Evolutionary conservation across 768 basidiomycete species (phyloP), one percentile per base, ranked within the genome.

Genomic region (Amanita pseudoporphyria): DNA sequence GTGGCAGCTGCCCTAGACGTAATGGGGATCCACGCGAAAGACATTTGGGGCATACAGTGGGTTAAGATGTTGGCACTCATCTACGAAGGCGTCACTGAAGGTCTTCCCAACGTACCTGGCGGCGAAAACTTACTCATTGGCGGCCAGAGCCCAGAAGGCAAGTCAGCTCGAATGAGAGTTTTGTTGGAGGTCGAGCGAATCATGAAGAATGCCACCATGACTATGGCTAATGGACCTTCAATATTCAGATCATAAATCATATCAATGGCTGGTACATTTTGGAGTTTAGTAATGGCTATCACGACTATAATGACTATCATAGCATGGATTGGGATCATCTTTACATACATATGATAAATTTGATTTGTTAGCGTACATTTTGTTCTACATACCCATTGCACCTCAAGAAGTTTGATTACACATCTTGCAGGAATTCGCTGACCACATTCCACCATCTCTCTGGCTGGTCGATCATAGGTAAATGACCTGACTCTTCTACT

Each of bases 1-100:
- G 6, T 32, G 36, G 42, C 13, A 89, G 87, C 77, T 56, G 87
- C 76, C 14, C 62, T 90, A 21, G 84, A 87, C 45, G 83, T 87
- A 26, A 71, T 82, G 55, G 86, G 88, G 2, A 53, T 68, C 21
- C 70, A 78, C 43, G 84, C 82, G 7, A 68, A 69, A 49, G 64
- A 70, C 22, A 64, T 84, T 7, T 90, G 83, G 81, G 87, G 87
- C n/a, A 65, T 70, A 33, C 87, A 90, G 62, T 90, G 84, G 80
- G 64, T 81, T 51, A 89, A 89, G 61, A 63, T 89, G 45, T 71
- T 91, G 18, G 73, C 69, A 21, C 62, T 86, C 12, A 60, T 89
- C 12, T 80, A 88, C 53, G 74, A 81, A 45, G 80, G 81, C 6
- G 69, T 78, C 35, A 85, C 78, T 0, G 62, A 58, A 4, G 82